Evolutionary conservation across 2,329 filamentous ascomycete genomes (phyloP), one percentile per base, ranked within the genome.

Genomic region (Chrysosporium keratinophilum): DNA sequence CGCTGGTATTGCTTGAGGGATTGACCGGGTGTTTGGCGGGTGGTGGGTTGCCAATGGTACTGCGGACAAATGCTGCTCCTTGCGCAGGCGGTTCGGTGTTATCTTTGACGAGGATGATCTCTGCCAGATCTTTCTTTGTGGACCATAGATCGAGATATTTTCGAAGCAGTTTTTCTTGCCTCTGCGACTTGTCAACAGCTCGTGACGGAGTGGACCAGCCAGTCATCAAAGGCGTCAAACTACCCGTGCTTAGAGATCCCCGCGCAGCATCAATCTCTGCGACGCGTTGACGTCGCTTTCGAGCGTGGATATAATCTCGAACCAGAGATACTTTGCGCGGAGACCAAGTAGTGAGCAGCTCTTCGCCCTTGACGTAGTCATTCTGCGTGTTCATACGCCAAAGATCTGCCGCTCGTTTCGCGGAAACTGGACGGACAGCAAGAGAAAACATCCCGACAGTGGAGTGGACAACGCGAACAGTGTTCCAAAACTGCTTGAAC

Each of bases 311-410:
- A 63, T 85, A 95, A 69, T 98, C 93, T 55, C 83, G 82, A n/a
- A 98, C 84, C 0, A 98, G 74, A 0, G 88, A 94, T 2, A 97
- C 87, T 35, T 93, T 89, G 41, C 93, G 81, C 1, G 93, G 91
- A 6, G 84, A 82, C 93, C 93, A 98, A 54, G 83, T 82, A 1
- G 77, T 82, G 39, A 98, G 75, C 47, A 84, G 78, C 68, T 98
- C 93, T 70, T 98, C 90, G 53, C 93, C 93, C 68, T 95, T 96
- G 62, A 98, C 87, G 65, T 96, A 97, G 67, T 95, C 88, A 63
- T 95, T 86, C 56, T 88, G 84, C 14, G 90, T 97, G 68, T 89
- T 94, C 82, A 97, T 88, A 52, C 93, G 82, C 93, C 93, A 98
- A 11, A 98, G 76, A 66, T 98, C 93, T 2, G 88, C 88, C 0